Percentiles rank a stretch among this genome's conserved stretches.
phyloP scores from a whole-genome alignment of 2,329 filamentous ascomycete genomes.

The Scedosporium minutisporum region DNA sequence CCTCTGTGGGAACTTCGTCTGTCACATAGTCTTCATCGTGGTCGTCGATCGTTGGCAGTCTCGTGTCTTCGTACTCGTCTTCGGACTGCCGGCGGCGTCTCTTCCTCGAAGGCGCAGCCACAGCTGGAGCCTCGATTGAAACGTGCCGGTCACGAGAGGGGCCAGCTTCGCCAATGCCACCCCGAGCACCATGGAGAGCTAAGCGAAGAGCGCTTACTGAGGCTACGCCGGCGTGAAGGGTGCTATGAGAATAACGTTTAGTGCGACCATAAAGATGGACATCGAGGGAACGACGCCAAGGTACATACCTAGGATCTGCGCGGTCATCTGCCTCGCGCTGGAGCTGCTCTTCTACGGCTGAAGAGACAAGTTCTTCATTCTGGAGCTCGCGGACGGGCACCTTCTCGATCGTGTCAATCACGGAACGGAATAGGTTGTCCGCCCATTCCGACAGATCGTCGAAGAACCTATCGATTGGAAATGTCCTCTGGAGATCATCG shows the following conservation, averaged over 20 bases:
- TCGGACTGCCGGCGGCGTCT: not conserved
- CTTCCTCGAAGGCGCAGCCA: not conserved
- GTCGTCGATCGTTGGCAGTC: not conserved
- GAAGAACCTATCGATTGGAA: conserved; percentile 6
- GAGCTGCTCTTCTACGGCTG: conserved; percentile 1
- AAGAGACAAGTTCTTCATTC: not conserved
- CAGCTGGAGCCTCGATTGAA: not conserved
- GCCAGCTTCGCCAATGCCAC: not conserved
- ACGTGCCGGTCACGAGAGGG: not conserved
- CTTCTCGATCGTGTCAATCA: not conserved
- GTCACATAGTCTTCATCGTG: not conserved
- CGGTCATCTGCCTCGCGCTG: not conserved
- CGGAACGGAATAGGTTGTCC: conserved; percentile 9
- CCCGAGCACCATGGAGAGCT: not conserved
- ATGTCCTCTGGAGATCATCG: conserved; percentile 4
- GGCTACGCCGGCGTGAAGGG: not conserved
- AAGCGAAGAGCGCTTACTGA: not conserved
- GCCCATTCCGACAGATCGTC: conserved; percentile 9
- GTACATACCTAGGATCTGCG: not conserved
- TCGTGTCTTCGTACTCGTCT: not conserved
- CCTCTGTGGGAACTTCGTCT: not conserved
- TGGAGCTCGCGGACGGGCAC: not conserved
- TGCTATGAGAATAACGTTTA: not conserved
- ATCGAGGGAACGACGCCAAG: not conserved
- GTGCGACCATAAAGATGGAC: not conserved